These are phyloP conservation scores for Rhizopus stolonifer DNA, from an alignment of 371 early-diverging fungal species.

Conservation along the genomic window DNA sequence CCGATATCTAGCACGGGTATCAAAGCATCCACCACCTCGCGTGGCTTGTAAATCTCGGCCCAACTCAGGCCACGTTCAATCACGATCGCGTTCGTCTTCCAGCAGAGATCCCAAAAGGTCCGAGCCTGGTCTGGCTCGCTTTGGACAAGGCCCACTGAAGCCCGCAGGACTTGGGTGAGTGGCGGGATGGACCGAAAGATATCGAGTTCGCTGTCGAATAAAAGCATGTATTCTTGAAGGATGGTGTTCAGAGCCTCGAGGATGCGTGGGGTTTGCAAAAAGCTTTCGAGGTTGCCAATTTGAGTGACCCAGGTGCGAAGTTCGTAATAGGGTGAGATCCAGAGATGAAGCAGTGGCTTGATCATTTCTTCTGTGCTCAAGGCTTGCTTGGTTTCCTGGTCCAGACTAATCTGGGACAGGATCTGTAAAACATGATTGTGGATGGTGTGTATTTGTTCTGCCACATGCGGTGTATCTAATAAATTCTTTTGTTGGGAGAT, in stretches of 20 bases:
- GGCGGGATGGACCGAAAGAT: constrained; percentile 19
- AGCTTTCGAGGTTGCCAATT: not conserved
- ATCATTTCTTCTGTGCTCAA: constrained; percentile 12
- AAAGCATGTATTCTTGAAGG: constrained; percentile 28
- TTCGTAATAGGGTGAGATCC: constrained; percentile 21
- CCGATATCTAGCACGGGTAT: constrained; percentile 34
- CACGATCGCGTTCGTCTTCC: constrained; percentile 30
- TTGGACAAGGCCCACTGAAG: not conserved
- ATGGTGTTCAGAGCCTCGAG: constrained; percentile 24
- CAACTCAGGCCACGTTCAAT: constrained; percentile 29
- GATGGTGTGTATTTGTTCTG: not conserved
- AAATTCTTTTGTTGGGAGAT: not conserved
- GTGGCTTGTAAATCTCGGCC: constrained; percentile 36
- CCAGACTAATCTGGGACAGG: not conserved
- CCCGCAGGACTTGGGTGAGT: not conserved
- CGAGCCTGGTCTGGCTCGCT: constrained; percentile 27
- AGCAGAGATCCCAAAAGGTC: constrained; percentile 38
- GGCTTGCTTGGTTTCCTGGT: constrained; percentile 2
- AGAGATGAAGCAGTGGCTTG: constrained; percentile 24
- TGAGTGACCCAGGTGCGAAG: not conserved
- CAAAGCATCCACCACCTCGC: constrained; percentile 29
- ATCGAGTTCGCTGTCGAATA: constrained; percentile 18
- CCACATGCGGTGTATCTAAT: not conserved
- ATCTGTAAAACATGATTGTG: not conserved
- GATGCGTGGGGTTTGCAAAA: constrained; percentile 7